Conservation (phyloP, 2,329 filamentous ascomycete genomes). For the Neonectria punicea region DNA sequence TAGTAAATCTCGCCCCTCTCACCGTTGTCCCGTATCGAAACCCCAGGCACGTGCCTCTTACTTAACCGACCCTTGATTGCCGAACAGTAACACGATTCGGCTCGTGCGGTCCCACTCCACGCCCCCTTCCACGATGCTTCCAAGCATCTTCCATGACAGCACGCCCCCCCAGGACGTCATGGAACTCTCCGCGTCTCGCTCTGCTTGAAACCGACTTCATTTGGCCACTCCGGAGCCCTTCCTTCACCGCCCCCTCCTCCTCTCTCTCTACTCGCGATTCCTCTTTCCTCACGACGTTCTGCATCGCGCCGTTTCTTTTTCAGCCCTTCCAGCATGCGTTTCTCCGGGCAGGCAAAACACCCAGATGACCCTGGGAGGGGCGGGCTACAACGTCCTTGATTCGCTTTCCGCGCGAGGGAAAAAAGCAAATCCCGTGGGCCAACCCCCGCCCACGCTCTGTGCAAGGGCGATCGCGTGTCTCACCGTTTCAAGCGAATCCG, state of each 20-base stretch:
- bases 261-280: slow-evolving; percentile 18
- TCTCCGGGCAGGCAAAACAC: slow-evolving; percentile 10
- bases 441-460: not conserved
- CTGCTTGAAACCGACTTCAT: not conserved
- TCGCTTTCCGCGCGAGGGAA: not conserved
- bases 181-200: not conserved
- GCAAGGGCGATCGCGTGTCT: slow-evolving; percentile 1
- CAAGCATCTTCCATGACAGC: slow-evolving; percentile 3
- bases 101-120: not conserved
- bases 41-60: not conserved
- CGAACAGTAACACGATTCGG: slow-evolving; percentile 3
- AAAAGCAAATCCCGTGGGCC: not conserved
- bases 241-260: slow-evolving; percentile 26
- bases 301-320: slow-evolving; percentile 9
- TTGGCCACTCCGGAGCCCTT: slow-evolving; percentile 12
- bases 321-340: slow-evolving; percentile 4
- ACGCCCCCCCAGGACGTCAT: not conserved
- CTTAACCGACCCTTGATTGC: not conserved
- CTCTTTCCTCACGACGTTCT: not conserved
- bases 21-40: not conserved
- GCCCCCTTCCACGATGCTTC: slow-evolving; percentile 3
- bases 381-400: not conserved
- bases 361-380: not conserved
- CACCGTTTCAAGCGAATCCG: not conserved
- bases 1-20: slow-evolving; percentile 1